Base-by-base conservation (phyloP, 1,139 yeast species). In the Magnusiomyces sp. region DNA sequence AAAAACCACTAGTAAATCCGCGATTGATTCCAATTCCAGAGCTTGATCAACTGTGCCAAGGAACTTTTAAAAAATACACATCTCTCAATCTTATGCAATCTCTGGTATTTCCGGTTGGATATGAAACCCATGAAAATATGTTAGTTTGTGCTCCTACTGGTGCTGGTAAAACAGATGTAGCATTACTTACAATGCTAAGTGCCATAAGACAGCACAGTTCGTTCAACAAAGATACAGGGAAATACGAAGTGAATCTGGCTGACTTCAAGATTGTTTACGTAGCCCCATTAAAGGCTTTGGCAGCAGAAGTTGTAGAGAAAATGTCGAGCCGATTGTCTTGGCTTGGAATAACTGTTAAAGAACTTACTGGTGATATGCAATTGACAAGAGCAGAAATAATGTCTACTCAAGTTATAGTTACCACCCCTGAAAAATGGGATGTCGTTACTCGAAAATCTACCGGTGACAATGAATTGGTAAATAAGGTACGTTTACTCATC, bases 361-460 rank as follows among this genome's bases (percentile, higher is more conserved):
- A 92, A 64, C 72, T 92, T 55, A 92, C 98, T 2, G 98, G 98
- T 62, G 98, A 92, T 69, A 92, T 94, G 95, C 97, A 92, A 62
- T 70, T 94, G 48, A 85, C 95, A 0, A 79, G 82, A 58, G 77
- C 81, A 13, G 97, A 92, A 65, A 88, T 92, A 38, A 68, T 81
- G 61, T 77, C 79, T 1, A 92, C 97, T 1, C 98, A 92, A 64
- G 76, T 92, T 41, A 86, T 92, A 58, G 97, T 92, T 6, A 92
- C 97, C 0, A 92, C 98, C 0, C 98, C 98, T 0, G 98, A 92
- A 65, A 92, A 92, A 68, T 92, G 99, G 99, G 99, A 92, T 71
- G 97, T 92, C 10, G 97, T 92, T 1, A 92, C 98, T 0, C 77
- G 98, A 64, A 92, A 92, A 62, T 84, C 77, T 63, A 75, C 73